Evolutionary conservation across 257 asterid species (phyloP).

Genomic region (Solanum corneliomulleri): DNA sequence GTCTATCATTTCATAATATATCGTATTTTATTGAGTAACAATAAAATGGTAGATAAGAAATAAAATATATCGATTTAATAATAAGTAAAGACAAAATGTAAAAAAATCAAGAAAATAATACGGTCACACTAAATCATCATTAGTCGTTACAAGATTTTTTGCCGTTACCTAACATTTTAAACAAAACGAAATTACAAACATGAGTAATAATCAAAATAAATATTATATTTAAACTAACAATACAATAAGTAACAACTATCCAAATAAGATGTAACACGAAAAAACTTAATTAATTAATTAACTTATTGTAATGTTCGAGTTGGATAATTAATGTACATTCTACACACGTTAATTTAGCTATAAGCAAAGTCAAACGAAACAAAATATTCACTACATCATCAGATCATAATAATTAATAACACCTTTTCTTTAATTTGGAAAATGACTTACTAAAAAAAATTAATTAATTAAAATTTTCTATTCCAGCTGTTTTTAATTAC

Average conservation of each 20-base stretch:
- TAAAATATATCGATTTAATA: too few relatives aligned
- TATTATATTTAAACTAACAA: too few relatives aligned
- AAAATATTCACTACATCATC: not conserved
- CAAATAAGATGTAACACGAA: too few relatives aligned
- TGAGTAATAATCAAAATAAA: too few relatives aligned
- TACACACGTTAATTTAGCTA: not conserved
- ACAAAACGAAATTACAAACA: too few relatives aligned
- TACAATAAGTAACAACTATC: too few relatives aligned
- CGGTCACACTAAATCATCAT: too few relatives aligned
- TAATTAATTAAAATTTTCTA: not conserved
- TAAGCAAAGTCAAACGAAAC: not conserved
- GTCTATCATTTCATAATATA: not conserved
- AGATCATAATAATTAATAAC: not conserved
- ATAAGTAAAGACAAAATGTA: not conserved
- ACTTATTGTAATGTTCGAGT: not conserved
- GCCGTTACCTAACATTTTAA: too few relatives aligned
- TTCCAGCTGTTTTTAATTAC: too few relatives aligned
- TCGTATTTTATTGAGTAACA: accelerated
- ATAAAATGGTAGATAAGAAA: not conserved
- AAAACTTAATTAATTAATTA: too few relatives aligned
- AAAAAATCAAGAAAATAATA: too few relatives aligned
- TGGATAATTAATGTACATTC: not conserved
- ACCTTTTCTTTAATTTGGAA: not conserved
- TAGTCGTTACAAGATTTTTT: too few relatives aligned
- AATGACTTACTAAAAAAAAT: not conserved